A percentile compares a stretch with the other conserved stretches of the same genome.
Conservation (phyloP, 2,329 filamentous ascomycete genomes). For the Penicillium nordicum region DNA sequence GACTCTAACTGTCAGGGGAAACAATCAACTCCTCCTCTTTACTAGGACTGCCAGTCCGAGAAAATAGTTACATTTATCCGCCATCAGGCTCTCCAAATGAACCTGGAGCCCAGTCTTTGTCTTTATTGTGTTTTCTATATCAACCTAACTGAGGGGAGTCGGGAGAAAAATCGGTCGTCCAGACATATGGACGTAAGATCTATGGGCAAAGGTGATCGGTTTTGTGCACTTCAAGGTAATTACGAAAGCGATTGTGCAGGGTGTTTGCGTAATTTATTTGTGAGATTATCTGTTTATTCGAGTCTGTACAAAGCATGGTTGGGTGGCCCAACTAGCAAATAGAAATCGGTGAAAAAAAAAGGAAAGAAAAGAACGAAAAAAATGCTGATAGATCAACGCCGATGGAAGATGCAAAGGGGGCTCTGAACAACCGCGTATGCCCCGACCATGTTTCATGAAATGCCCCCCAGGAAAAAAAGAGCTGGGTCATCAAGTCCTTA, state of each 20-base stretch:
- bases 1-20: neutral
- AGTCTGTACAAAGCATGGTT: constrained; percentile 4
- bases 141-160: too few species aligned
- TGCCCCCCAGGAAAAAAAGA: neutral
- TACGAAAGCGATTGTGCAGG: neutral
- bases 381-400: constrained; percentile 10
- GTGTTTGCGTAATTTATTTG: neutral
- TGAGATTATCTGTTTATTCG: constrained; percentile 3
- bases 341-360: neutral
- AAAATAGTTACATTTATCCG: neutral
- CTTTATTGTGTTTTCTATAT: neutral
- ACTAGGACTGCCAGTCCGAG: neutral
- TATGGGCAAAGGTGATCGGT: neutral
- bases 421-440: neutral
- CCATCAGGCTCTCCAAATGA: neutral
- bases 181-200: neutral
- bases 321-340: neutral
- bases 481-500: constrained; percentile 7
- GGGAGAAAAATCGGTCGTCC: neutral
- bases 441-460: constrained; percentile 7
- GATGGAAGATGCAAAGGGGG: constrained; percentile 9
- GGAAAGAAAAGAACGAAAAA: neutral
- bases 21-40: neutral
- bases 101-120: too few species aligned
- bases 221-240: too few species aligned